Evolutionary conservation across 257 asterid species (phyloP).

Genomic region (Mitragyna speciosa): DNA sequence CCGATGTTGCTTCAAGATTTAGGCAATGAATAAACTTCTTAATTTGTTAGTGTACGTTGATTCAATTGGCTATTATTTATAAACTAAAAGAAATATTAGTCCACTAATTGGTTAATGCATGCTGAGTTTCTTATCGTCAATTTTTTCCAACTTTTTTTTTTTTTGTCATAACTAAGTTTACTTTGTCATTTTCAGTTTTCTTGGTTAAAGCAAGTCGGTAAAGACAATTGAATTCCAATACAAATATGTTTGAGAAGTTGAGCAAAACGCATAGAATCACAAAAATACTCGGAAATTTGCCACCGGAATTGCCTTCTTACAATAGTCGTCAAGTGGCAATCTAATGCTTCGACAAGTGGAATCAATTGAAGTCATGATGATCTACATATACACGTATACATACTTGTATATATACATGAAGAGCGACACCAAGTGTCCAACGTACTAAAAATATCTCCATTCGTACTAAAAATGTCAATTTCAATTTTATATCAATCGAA

Average conservation of each 20-base stretch:
- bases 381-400: too few species aligned
- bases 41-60: not conserved
- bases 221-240: not conserved
- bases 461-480: too few species aligned
- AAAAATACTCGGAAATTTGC: not conserved
- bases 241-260: not conserved
- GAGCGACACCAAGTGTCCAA: too few species aligned
- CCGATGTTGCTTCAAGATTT: slow-evolving; percentile 6
- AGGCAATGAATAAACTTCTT: not conserved
- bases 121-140: not conserved
- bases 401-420: too few species aligned
- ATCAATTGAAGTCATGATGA: not conserved
- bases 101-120: not conserved
- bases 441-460: too few species aligned
- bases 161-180: not conserved
- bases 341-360: not conserved
- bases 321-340: too few species aligned
- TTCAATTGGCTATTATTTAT: not conserved
- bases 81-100: too few species aligned
- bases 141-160: not conserved
- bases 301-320: not conserved
- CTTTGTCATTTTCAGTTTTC: not conserved
- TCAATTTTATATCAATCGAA: too few species aligned
- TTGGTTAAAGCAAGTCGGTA: not conserved
- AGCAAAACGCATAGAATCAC: not conserved